A percentile compares a stretch with the other conserved stretches of the same genome.
phyloP scores from a whole-genome alignment of 768 basidiomycete genomes.

The Leucogyrophana mollusca region DNA sequence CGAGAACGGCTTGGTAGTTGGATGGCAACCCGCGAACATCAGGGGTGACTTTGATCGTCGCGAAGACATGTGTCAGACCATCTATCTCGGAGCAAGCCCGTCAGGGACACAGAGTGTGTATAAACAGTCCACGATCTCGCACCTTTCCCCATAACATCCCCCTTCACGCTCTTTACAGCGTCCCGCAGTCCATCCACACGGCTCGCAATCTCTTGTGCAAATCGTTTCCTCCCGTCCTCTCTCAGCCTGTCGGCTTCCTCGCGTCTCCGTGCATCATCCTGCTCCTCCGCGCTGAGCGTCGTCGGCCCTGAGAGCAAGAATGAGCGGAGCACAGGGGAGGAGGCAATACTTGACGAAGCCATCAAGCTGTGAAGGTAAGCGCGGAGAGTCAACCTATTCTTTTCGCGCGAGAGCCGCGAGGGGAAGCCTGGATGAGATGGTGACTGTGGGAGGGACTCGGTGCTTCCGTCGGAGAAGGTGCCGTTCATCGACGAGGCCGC shows the following conservation, averaged over 20 bases:
- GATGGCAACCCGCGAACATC: conserved; percentile 73
- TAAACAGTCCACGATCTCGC: conserved; percentile 1
- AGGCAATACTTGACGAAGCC: conserved; percentile 66
- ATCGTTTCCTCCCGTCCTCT: conserved; percentile 84
- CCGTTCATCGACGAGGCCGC: conserved; percentile 43
- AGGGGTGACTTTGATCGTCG: conserved; percentile 79
- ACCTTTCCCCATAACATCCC: conserved; percentile 91
- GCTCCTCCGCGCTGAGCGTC: conserved; percentile 63
- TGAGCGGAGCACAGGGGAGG: conserved; percentile 80
- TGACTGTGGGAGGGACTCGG: conserved; percentile 25
- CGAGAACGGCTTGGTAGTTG: conserved; percentile 86
- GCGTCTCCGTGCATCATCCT: conserved; percentile 71
- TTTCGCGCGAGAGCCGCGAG: conserved; percentile 78
- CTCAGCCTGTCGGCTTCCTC: conserved; percentile 88
- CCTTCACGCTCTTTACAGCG: conserved; percentile 85
- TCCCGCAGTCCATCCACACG: conserved; percentile 85
- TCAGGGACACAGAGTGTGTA: background rate
- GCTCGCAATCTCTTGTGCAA: conserved; percentile 81
- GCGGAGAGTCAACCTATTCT: conserved; percentile 91
- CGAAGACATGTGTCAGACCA: conserved; percentile 87
- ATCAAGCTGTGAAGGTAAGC: conserved; percentile 88
- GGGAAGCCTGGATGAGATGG: conserved; percentile 13
- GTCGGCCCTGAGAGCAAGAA: conserved; percentile 84
- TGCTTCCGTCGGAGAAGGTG: conserved; percentile 32
- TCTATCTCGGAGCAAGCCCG: conserved; percentile 46